Evolutionary conservation across 257 asterid genomes (phyloP), one percentile per base, ranked within the genome.

Genomic region (Solanum virginianum): DNA sequence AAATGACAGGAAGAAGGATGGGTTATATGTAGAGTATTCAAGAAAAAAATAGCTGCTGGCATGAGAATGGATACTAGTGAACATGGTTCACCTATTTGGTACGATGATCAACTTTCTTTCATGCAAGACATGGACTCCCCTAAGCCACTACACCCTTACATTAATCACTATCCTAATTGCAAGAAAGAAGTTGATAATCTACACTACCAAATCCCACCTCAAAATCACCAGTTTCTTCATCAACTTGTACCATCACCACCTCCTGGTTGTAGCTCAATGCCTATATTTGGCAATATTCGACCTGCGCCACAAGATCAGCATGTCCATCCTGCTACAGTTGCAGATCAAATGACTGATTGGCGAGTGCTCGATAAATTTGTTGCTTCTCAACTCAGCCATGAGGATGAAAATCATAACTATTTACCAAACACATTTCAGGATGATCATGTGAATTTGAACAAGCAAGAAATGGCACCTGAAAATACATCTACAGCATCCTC

Each of bases 11-110:
- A 95, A 90, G 99, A 95, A 92, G 99, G 99, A n/a, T 95, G 99
- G 99, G 99, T 92, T 10, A 98, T 95, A 2, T 95, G 98, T 82
- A 87, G 94, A 85, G 99, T 93, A 20, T 95, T 95, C 96, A 95
- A 91, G 98, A 94, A 94, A 87, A 88, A 89, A 81, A 86, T 91
- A 59, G 92, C 93, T 24, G 86, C 92, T 4, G 54, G 80, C 29
- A 83, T 91, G 60, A 93, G 94, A 32, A 92, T 85, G 83, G 84
- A 89, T 17, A 75, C 62, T 49, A 92, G 92, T 59, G 98, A 93
- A 9, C 92, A 93, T 86, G 98, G 91, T 7, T 95, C 99, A 13
- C 97, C 98, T 1, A 90, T 91, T 12, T 95, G 99, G 99, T 93
- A 93, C 88, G 97, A 95, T 7, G 99, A 95, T 49, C 98, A 94